These are phyloP conservation scores for Fraxinus velutina DNA, from an alignment of 305 asterid genomes.

Conservation along the genomic window DNA sequence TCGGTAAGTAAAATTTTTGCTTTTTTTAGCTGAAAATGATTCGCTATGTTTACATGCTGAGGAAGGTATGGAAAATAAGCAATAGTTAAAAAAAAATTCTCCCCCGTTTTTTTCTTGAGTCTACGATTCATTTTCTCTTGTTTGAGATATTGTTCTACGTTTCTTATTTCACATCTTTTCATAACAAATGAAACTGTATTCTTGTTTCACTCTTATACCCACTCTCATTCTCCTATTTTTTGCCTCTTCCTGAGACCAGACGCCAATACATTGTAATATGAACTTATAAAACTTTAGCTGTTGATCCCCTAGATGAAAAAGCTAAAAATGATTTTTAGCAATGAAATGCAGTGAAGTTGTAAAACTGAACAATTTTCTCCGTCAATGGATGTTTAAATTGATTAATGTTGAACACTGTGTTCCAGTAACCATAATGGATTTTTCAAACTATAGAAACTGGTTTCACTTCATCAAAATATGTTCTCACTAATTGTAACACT, in stretches of 20 bases:
- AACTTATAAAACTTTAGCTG: slow-evolving; percentile 3
- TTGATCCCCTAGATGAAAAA: background rate
- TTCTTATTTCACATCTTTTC: background rate
- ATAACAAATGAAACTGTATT: background rate
- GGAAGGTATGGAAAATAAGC: background rate
- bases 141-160: background rate
- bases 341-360: slow-evolving; percentile 4
- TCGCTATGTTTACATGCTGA: background rate
- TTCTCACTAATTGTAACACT: background rate
- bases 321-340: background rate
- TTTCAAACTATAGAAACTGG: background rate
- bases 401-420: background rate
- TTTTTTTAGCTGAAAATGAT: background rate
- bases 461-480: background rate
- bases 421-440: slow-evolving; percentile 8
- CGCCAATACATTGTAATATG: background rate
- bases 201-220: background rate
- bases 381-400: background rate
- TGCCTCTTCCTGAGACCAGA: background rate
- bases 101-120: background rate
- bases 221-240: background rate
- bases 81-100: slow-evolving; percentile 4
- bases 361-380: background rate
- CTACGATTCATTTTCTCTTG: background rate
- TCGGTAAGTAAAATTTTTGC: slow-evolving; percentile 49